Evolutionary conservation across 2,329 filamentous ascomycete genomes (phyloP).

Genomic region (Colletotrichum falcatum): DNA sequence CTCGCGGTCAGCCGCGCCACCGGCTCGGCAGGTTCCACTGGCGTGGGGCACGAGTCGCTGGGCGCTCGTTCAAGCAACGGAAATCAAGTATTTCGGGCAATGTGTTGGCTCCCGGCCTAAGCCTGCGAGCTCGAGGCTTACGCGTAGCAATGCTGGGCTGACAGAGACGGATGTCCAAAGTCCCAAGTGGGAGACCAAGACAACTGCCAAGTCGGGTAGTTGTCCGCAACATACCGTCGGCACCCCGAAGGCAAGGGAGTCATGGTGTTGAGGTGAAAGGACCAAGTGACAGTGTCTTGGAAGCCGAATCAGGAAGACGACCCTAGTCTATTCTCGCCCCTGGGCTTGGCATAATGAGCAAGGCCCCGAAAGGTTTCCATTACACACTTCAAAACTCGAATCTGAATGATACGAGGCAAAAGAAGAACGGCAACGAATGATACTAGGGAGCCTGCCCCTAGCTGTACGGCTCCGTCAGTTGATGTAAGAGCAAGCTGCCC

Average conservation of each 20-base stretch:
- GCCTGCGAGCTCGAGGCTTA: background rate
- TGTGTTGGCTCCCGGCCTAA: background rate
- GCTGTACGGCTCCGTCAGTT: background rate
- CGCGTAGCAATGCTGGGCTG: slow-evolving; percentile 5
- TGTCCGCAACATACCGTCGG: too few relatives aligned
- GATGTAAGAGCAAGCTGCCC: background rate
- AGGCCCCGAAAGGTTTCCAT: slow-evolving; percentile 10
- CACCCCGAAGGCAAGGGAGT: background rate
- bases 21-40: slow-evolving; percentile 33
- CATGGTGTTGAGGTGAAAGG: background rate
- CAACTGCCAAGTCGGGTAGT: background rate
- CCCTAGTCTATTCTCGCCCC: slow-evolving; percentile 6
- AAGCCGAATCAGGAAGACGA: background rate
- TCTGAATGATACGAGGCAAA: too few relatives aligned
- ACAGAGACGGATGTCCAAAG: background rate
- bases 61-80: background rate
- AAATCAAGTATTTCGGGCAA: slow-evolving; percentile 1
- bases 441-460: background rate
- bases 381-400: background rate
- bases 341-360: slow-evolving; percentile 13
- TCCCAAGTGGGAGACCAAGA: background rate
- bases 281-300: background rate
- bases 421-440: background rate
- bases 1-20: slow-evolving; percentile 11
- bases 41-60: background rate